Conservation (phyloP, 257 asterid genomes). For the Jaltomata sinuosa region DNA sequence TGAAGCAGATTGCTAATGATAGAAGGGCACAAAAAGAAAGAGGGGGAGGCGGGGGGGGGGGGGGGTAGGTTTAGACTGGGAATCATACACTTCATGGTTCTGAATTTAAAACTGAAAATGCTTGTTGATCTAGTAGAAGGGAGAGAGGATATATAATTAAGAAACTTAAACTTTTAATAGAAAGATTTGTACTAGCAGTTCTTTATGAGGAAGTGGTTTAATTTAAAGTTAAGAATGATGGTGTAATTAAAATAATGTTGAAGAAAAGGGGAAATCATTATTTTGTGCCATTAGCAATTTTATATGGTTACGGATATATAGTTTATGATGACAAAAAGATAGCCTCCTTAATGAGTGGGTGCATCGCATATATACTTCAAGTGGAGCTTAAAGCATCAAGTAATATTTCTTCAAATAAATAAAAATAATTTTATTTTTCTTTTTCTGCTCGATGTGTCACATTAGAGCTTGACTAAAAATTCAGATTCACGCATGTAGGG, state of each 20-base stretch:
- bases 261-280: background rate
- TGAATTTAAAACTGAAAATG: background rate
- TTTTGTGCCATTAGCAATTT: constrained; percentile 6
- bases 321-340: constrained; percentile 18
- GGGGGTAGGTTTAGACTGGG: background rate
- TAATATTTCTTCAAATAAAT: background rate
- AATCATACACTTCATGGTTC: background rate
- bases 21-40: background rate
- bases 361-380: background rate
- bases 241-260: background rate
- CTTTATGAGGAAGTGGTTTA: background rate
- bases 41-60: too few relatives aligned
- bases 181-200: background rate
- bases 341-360: background rate
- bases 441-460: background rate
- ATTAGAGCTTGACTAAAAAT: rapidly evolving
- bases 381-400: constrained; percentile 10
- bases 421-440: background rate
- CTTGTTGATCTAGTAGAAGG: background rate
- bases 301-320: background rate
- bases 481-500: background rate
- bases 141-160: background rate
- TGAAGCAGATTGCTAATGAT: background rate
- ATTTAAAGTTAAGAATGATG: background rate
- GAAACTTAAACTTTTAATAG: background rate